These are phyloP conservation scores for Gregarina niphandrodes DNA, from an alignment of 169 alveolate species.

Conservation along the genomic window DNA sequence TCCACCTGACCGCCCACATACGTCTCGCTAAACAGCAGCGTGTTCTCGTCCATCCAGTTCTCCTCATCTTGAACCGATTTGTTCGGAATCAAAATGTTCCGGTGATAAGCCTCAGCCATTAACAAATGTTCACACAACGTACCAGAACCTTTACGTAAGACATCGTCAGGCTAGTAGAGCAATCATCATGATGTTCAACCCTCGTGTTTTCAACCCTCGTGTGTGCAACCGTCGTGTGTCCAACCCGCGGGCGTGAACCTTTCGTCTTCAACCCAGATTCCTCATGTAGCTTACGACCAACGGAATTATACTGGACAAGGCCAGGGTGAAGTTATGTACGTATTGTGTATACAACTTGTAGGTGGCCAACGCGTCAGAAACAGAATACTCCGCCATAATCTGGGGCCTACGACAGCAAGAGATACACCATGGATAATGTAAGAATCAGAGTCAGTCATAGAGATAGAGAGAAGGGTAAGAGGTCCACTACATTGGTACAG, in stretches of 20 bases:
- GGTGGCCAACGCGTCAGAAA: constrained; percentile 99
- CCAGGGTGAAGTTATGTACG: constrained; percentile 91
- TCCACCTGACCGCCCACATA: constrained; percentile 91
- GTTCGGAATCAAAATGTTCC: constrained; percentile 79
- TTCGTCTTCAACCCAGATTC: too few relatives aligned
- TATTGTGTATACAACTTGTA: constrained; percentile 79
- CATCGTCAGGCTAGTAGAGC: constrained; percentile 21
- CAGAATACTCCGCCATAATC: constrained; percentile 87
- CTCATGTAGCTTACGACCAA: constrained; percentile 55
- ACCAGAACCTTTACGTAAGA: constrained; percentile 93
- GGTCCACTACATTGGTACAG: background rate
- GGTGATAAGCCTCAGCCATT: constrained; percentile 87
- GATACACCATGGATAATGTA: background rate
- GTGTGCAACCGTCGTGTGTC: too few relatives aligned
- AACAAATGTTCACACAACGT: constrained; percentile 87
- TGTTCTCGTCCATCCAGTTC: constrained; percentile 33
- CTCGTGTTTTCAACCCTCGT: too few relatives aligned
- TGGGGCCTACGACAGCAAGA: constrained; percentile 57
- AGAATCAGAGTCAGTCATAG: too few relatives aligned
- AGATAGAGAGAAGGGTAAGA: too few relatives aligned
- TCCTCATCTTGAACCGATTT: constrained; percentile 45
- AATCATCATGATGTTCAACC: background rate
- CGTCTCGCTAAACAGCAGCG: constrained; percentile 46
- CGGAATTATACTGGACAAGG: constrained; percentile 86
- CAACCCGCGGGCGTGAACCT: too few relatives aligned